A percentile compares a stretch with the other conserved stretches of the same genome.
Evolutionary conservation across 768 basidiomycete genomes (phyloP).

Genomic region (Trametes coccinea): DNA sequence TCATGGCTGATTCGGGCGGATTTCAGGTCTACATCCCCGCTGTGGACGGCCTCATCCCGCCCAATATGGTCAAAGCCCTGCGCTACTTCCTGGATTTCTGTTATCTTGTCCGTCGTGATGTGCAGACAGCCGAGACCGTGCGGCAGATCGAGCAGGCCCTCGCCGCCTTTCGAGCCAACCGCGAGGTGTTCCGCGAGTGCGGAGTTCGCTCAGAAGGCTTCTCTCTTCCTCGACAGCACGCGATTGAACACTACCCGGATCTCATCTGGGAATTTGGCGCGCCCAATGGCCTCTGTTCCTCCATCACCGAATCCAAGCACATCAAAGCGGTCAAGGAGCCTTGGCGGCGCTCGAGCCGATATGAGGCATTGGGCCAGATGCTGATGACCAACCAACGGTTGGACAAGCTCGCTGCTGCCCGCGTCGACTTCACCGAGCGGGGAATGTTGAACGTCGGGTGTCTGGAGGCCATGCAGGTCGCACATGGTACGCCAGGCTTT

Average conservation of each 20-base stretch:
- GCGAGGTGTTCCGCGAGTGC: conserved; percentile 16
- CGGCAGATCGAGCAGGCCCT: conserved; percentile 19
- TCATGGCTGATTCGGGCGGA: too few species aligned
- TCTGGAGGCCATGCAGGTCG: too few species aligned
- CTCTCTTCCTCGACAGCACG: conserved; percentile 27
- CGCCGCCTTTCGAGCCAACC: conserved; percentile 10
- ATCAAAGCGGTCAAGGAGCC: conserved; percentile 31
- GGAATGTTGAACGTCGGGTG: conserved; percentile 21
- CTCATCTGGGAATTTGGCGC: conserved; percentile 27
- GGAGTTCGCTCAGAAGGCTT: conserved; percentile 24
- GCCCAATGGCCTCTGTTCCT: conserved; percentile 31
- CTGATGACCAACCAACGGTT: conserved; percentile 28
- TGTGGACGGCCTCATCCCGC: conserved; percentile 21
- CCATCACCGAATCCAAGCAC: conserved; percentile 31
- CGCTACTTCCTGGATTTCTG: conserved; percentile 28
- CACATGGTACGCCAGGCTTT: too few species aligned
- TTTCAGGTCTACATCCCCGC: conserved; percentile 27
- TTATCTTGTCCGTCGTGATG: conserved; percentile 23
- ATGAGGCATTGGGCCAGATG: conserved; percentile 28
- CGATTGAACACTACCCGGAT: conserved; percentile 22
- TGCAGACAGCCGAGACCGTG: background rate
- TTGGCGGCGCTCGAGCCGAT: conserved; percentile 25
- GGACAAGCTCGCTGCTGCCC: conserved; percentile 28
- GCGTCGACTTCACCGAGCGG: conserved; percentile 18
- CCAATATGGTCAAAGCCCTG: conserved; percentile 18